A percentile compares a stretch with the other conserved stretches of the same genome.
These are phyloP conservation scores for Lipomyces japonicus DNA, from an alignment of 805 yeast species.

Conservation along the genomic window DNA sequence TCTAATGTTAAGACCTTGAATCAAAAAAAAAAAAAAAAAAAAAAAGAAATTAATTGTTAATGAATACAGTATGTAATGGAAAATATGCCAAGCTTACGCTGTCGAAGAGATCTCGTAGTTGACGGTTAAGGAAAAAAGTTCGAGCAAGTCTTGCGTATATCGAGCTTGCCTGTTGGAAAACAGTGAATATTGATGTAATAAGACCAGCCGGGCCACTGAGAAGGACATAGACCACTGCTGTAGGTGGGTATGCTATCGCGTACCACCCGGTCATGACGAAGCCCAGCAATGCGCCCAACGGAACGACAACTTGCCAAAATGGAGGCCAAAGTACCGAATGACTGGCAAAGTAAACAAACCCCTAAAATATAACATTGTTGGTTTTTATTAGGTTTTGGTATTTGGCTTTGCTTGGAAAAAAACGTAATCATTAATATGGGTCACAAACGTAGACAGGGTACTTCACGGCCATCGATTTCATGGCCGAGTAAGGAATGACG, in stretches of 20 bases:
- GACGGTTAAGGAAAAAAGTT: constrained; percentile 13
- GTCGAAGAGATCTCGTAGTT: constrained; percentile 17
- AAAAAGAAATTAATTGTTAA: not conserved
- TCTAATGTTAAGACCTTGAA: constrained; percentile 35
- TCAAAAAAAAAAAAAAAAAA: too few relatives aligned
- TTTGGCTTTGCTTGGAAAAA: not conserved
- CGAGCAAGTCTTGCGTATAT: constrained; percentile 13
- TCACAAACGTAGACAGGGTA: constrained; percentile 13
- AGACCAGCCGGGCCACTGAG: constrained; percentile 22
- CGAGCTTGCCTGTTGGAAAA: constrained; percentile 9
- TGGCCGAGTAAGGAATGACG: constrained; percentile 21
- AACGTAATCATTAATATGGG: not conserved
- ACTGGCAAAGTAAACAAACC: constrained; percentile 13
- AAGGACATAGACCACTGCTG: constrained; percentile 7
- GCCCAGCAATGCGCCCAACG: constrained; percentile 8
- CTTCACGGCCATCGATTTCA: constrained; percentile 11
- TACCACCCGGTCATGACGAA: constrained; percentile 12
- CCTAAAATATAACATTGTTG: constrained; percentile 7
- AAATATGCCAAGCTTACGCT: constrained; percentile 5
- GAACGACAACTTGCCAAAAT: constrained; percentile 10
- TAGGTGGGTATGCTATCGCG: constrained; percentile 19
- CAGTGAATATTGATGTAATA: constrained; percentile 12
- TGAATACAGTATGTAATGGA: not conserved
- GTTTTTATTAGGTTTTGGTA: not conserved
- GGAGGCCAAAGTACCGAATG: constrained; percentile 28